Evolutionary conservation across 495 filamentous ascomycete species (phyloP), one percentile per base, ranked within the genome.

Genomic region (Hypoxylon crocopeplum): DNA sequence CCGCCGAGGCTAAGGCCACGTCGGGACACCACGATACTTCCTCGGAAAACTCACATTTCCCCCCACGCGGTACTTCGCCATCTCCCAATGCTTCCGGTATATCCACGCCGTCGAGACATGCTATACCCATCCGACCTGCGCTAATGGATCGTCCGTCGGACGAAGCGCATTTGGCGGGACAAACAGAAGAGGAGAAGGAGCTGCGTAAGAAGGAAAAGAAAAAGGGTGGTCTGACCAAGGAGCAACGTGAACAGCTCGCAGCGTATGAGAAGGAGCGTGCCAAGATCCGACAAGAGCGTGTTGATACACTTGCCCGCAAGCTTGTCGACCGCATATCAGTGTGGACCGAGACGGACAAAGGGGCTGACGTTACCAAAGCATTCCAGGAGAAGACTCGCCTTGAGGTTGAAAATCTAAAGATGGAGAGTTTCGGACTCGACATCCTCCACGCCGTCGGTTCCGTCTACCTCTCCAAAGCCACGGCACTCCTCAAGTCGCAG

Each of bases 341-440:
- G 7, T 97, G 93, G 93, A 97, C 94, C 8, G 94, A 99, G 73
- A 97, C 92, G 3, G 95, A 97, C 77, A 95, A 94, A 77, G 85
- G 86, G 22, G 36, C 71, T 1, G 92, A 95, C 69, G 90, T 96
- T 7, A 97, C 93, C 2, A 74, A 73, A 32, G 92, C 95, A 1
- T 99, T 98, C 74, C 86, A 92, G 67, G 90, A 91, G 68, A 96
- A 98, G 82, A 97, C 86, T 16, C 82, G 87, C n/a, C 85, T 96
- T 20, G 95, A 98, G 74, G 91, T 97, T 11, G 94, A 99, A 79
- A 95, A 97, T 63, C 75, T 98, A 62, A 99, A 98, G 79, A 98
- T 99, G 91, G 94, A 99, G 76, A 93, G 89, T 10, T 99, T 99
- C 69, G 94, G 94, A 30, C 76, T 99, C 29, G 94, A 99, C 66